Evolutionary conservation across 2,329 filamentous ascomycete genomes (phyloP).

Genomic region (Diplocarpon rosae): DNA sequence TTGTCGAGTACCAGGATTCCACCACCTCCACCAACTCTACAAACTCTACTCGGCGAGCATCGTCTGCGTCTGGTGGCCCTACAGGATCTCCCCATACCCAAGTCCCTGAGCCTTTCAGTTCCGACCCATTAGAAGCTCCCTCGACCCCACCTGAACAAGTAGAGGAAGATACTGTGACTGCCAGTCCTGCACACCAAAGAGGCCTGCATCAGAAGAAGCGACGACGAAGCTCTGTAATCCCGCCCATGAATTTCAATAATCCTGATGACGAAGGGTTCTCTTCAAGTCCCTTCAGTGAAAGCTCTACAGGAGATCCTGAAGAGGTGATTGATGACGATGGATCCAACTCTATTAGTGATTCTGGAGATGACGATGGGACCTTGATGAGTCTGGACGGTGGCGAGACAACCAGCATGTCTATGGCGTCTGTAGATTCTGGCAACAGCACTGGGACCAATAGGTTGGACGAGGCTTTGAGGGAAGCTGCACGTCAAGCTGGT

Average conservation of each 20-base stretch:
- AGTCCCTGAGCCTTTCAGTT: slow-evolving; percentile 27
- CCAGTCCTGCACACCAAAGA: slow-evolving; percentile 54
- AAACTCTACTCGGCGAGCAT: slow-evolving; percentile 64
- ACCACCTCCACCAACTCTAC: slow-evolving; percentile 65
- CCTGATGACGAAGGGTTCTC: slow-evolving; percentile 57
- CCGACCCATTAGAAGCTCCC: slow-evolving; percentile 43
- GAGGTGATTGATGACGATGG: slow-evolving; percentile 39
- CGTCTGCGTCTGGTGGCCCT: slow-evolving; percentile 34
- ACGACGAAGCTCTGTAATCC: slow-evolving; percentile 56
- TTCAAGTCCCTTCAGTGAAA: slow-evolving; percentile 66
- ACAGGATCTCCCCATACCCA: slow-evolving; percentile 16
- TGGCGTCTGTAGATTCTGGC: slow-evolving; percentile 48
- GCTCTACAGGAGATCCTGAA: slow-evolving; percentile 35
- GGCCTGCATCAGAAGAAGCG: slow-evolving; percentile 51
- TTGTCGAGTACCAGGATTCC: slow-evolving; percentile 78
- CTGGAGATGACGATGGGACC: slow-evolving; percentile 61
- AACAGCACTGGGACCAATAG: slow-evolving; percentile 53
- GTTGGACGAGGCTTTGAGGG: slow-evolving; percentile 65
- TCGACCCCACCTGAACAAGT: slow-evolving; percentile 52
- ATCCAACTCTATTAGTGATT: slow-evolving; percentile 37
- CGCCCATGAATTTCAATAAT: slow-evolving; percentile 52
- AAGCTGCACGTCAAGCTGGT: slow-evolving; percentile 65
- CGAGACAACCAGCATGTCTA: slow-evolving; percentile 59
- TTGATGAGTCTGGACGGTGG: slow-evolving; percentile 65
- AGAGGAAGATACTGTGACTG: slow-evolving; percentile 46